Conservation (phyloP, 352 stramenopile species). For the Peronospora destructor region DNA sequence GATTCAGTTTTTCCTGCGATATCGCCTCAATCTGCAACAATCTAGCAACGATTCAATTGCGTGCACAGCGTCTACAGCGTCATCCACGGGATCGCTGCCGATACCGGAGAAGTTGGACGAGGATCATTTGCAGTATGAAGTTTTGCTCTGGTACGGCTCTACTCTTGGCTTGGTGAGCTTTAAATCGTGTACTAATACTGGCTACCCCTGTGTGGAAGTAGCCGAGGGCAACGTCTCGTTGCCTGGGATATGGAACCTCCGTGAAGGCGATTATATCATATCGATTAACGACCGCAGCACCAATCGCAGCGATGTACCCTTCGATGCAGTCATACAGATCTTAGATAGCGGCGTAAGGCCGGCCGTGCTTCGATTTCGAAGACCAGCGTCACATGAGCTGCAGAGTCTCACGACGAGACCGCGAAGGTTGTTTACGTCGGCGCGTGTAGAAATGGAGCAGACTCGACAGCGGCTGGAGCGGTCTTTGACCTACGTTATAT, state of each 20-base stretch:
- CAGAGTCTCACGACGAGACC: conserved; percentile 23
- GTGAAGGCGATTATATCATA: conserved; percentile 52
- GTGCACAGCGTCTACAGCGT: conserved; percentile 24
- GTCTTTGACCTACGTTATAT: conserved; percentile 59
- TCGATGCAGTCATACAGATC: conserved; percentile 48
- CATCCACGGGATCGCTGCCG: conserved; percentile 24
- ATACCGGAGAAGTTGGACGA: conserved; percentile 30
- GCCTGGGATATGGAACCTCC: conserved; percentile 60
- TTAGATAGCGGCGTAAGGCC: conserved; percentile 54
- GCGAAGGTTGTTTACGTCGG: conserved; percentile 6
- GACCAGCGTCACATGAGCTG: conserved; percentile 43
- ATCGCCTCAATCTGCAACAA: conserved; percentile 22
- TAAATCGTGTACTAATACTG: conserved; percentile 38
- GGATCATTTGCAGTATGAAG: conserved; percentile 42
- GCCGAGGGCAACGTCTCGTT: conserved; percentile 53
- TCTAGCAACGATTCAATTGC: conserved; percentile 17
- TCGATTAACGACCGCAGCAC: conserved; percentile 51
- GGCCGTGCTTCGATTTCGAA: conserved; percentile 51
- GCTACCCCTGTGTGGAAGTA: conserved; percentile 45
- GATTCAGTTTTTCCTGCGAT: conserved; percentile 35
- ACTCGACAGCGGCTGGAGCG: conserved; percentile 46
- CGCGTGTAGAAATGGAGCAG: conserved; percentile 27
- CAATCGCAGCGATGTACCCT: conserved; percentile 30
- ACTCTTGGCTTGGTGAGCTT: conserved; percentile 44
- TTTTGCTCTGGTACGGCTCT: conserved; percentile 58